Evolutionary conservation across 139 green algal species (phyloP).

Genomic region (Chlorokybus atmophyticus): DNA sequence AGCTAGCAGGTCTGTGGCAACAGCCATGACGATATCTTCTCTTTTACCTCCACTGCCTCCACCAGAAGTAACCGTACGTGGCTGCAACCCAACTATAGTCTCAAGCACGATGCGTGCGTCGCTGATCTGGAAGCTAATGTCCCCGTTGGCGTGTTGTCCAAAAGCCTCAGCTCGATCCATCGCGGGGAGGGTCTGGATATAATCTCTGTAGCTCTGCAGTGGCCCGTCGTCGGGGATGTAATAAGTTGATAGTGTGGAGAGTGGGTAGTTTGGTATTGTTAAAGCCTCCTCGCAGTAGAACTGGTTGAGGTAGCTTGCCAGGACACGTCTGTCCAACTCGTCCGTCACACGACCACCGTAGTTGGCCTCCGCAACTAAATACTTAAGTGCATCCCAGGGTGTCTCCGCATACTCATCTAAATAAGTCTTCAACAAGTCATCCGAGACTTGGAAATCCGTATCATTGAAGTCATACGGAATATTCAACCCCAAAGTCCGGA

Average conservation of each 20-base stretch:
- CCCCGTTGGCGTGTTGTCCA: conserved; percentile 75
- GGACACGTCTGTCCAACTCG: conserved; percentile 33
- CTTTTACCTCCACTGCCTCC: conserved; percentile 9
- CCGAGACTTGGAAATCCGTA: conserved; percentile 54
- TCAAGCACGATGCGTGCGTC: conserved; percentile 60
- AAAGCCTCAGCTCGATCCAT: conserved; percentile 63
- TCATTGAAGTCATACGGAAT: conserved; percentile 87
- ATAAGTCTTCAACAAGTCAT: conserved; percentile 42
- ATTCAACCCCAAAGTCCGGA: conserved; percentile 75
- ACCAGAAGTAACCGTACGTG: conserved; percentile 21
- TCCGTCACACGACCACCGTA: conserved; percentile 38
- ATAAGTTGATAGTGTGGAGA: conserved; percentile 53
- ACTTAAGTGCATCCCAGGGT: conserved; percentile 67
- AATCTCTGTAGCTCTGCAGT: conserved; percentile 21
- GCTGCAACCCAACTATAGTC: conserved; percentile 48
- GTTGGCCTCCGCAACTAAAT: conserved; percentile 63
- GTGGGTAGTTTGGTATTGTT: conserved; percentile 45
- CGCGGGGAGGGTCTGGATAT: conserved; percentile 40
- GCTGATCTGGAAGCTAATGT: conserved; percentile 72
- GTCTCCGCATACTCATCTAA: conserved; percentile 66
- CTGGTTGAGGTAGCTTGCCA: conserved; percentile 36
- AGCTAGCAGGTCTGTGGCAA: conserved; percentile 48
- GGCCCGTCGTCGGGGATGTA: conserved; percentile 49
- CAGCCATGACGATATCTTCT: conserved; percentile 51
- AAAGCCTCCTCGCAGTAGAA: conserved; percentile 75